Evolutionary conservation across 306 rosid genomes (phyloP).

Genomic region (Bauhinia variegata): DNA sequence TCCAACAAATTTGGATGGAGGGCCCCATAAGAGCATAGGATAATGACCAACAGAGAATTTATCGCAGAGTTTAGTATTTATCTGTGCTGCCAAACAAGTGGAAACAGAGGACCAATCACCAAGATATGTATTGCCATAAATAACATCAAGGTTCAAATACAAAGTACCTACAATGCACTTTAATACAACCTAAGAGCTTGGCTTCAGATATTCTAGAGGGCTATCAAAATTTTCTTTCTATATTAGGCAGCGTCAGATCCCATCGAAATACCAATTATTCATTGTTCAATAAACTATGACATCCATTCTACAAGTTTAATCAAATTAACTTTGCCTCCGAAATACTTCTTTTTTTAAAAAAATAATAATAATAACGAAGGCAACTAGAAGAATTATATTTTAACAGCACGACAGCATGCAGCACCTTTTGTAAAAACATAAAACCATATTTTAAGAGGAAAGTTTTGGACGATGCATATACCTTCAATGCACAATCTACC

Average conservation of each 20-base stretch:
- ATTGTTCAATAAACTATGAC: neutral
- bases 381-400: neutral
- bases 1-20: conserved; percentile 81
- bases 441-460: conserved; percentile 7
- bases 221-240: neutral
- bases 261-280: neutral
- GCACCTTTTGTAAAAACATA: conserved; percentile 1
- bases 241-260: neutral
- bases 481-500: conserved; percentile 95
- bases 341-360: neutral
- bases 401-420: neutral
- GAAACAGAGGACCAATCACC: conserved; percentile 48
- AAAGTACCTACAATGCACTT: neutral
- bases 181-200: neutral
- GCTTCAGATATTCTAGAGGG: neutral
- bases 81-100: conserved; percentile 92
- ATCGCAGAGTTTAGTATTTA: conserved; percentile 90
- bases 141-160: neutral
- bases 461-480: conserved; percentile 37
- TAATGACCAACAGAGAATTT: conserved; percentile 85
- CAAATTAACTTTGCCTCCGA: neutral
- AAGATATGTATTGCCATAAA: conserved; percentile 36
- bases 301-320: neutral
- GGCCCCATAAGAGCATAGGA: conserved; percentile 96
- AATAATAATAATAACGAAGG: neutral